Conservation (phyloP, 2,329 filamentous ascomycete species). For the Shiraia bambusicola region DNA sequence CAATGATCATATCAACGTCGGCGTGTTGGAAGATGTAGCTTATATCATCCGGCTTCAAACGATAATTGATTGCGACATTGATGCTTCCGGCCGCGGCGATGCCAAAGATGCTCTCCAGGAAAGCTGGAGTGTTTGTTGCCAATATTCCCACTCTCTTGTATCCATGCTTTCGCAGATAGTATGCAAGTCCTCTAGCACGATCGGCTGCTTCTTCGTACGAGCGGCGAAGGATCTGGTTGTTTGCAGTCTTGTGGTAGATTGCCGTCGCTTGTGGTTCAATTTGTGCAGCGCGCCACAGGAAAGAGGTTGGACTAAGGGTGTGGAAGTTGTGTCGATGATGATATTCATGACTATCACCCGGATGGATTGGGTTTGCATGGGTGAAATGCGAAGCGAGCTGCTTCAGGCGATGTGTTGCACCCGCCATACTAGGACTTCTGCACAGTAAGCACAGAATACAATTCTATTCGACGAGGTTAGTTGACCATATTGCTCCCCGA, state of each 20-base stretch:
- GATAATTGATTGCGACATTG: slow-evolving; percentile 72
- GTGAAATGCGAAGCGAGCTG: slow-evolving; percentile 43
- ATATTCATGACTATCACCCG: slow-evolving; percentile 40
- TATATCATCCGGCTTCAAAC: slow-evolving; percentile 81
- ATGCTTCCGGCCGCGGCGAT: slow-evolving; percentile 79
- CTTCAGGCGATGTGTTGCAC: slow-evolving; percentile 34
- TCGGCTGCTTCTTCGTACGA: slow-evolving; percentile 82
- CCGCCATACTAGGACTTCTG: slow-evolving; percentile 3
- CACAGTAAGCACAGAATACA: neutral
- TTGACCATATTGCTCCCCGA: neutral
- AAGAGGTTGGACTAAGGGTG: slow-evolving; percentile 82
- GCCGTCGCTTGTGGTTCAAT: slow-evolving; percentile 83
- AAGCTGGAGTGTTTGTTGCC: slow-evolving; percentile 90
- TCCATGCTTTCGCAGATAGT: slow-evolving; percentile 75
- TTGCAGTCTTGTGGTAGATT: slow-evolving; percentile 81
- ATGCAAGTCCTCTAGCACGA: slow-evolving; percentile 82
- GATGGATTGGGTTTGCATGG: slow-evolving; percentile 37
- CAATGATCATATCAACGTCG: slow-evolving; percentile 83
- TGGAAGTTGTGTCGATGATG: slow-evolving; percentile 64
- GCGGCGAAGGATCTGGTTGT: slow-evolving; percentile 70
- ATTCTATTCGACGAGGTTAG: neutral
- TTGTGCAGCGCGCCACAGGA: slow-evolving; percentile 78
- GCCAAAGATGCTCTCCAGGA: slow-evolving; percentile 86
- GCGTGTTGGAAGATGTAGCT: slow-evolving; percentile 86
- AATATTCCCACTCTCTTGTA: slow-evolving; percentile 81